phyloP scores from a whole-genome alignment of 306 rosid species.

The Fragaria vesca region DNA sequence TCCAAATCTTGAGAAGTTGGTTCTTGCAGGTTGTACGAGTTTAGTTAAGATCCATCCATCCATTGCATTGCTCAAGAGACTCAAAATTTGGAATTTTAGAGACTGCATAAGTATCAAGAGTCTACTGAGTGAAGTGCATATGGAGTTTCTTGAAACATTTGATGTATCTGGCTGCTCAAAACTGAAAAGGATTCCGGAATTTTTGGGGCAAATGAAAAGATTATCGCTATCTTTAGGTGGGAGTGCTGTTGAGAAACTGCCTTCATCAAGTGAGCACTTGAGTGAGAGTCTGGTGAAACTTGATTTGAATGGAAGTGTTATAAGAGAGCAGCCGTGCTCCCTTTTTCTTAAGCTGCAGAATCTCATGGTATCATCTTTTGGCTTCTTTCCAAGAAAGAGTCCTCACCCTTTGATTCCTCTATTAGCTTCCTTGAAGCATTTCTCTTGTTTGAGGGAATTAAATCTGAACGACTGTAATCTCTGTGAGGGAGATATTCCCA shows the following conservation, averaged over 20 bases:
- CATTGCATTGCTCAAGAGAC: conserved; percentile 12
- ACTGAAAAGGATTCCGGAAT: conserved; percentile 15
- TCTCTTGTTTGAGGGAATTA: conserved; percentile 5
- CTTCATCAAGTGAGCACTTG: conserved; percentile 4
- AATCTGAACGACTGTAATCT: conserved; percentile 17
- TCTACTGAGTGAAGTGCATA: not conserved
- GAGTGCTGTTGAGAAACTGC: conserved; percentile 16
- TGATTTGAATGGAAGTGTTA: not conserved
- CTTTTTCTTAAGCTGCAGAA: no score
- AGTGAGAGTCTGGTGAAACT: not conserved
- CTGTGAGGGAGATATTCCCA: not conserved
- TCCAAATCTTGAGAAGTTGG: conserved; percentile 16
- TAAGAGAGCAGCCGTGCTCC: not conserved
- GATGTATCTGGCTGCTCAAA: conserved; percentile 23
- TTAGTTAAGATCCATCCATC: conserved; percentile 22
- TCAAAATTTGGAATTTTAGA: conserved; percentile 1
- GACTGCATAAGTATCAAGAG: conserved; percentile 5
- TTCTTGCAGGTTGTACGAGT: conserved; percentile 17
- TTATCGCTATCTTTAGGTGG: conserved; percentile 9
- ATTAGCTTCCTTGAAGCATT: not conserved
- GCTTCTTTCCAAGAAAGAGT: not conserved
- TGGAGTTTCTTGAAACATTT: conserved; percentile 11
- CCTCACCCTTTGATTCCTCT: not conserved
- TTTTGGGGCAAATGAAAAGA: conserved; percentile 1
- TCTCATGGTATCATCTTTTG: not conserved